Conservation (phyloP, 2,329 filamentous ascomycete species). For the Grosmannia clavigera region DNA sequence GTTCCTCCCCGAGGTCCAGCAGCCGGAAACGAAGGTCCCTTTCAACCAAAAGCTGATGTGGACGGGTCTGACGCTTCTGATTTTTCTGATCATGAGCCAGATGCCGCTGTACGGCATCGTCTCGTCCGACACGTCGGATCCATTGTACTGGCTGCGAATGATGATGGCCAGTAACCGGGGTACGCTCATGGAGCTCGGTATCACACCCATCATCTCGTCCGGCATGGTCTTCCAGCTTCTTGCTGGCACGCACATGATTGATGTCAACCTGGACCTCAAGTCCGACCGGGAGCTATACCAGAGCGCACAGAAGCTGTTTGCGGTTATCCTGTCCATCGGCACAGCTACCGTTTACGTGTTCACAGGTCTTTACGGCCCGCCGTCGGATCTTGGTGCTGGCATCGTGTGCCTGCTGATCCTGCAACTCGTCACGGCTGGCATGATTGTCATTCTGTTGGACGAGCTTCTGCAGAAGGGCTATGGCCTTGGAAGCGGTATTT, state of each 20-base stretch:
- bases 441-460: conserved; percentile 98
- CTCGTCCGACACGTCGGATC: conserved; percentile 95
- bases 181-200: conserved; percentile 91
- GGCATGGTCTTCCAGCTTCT: conserved; percentile 99
- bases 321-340: conserved; percentile 93
- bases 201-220: conserved; percentile 97
- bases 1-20: conserved; percentile 97
- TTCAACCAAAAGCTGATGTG: conserved; percentile 99
- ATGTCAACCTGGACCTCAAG: conserved; percentile 99
- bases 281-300: conserved; percentile 99
- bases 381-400: conserved; percentile 90
- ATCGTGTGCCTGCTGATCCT: conserved; percentile 97
- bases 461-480: conserved; percentile 99
- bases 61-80: conserved; percentile 86
- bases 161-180: conserved; percentile 98
- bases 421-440: conserved; percentile 90
- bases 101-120: conserved; percentile 99
- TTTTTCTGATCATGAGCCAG: conserved; percentile 99
- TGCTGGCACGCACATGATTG: conserved; percentile 97
- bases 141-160: conserved; percentile 99
- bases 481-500: conserved; percentile 95
- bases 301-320: conserved; percentile 97
- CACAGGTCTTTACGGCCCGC: conserved; percentile 93
- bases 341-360: conserved; percentile 98
- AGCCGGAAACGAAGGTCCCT: conserved; percentile 94